Base-by-base conservation (phyloP, 352 stramenopile species). In the Phytopythium mirpurense region DNA sequence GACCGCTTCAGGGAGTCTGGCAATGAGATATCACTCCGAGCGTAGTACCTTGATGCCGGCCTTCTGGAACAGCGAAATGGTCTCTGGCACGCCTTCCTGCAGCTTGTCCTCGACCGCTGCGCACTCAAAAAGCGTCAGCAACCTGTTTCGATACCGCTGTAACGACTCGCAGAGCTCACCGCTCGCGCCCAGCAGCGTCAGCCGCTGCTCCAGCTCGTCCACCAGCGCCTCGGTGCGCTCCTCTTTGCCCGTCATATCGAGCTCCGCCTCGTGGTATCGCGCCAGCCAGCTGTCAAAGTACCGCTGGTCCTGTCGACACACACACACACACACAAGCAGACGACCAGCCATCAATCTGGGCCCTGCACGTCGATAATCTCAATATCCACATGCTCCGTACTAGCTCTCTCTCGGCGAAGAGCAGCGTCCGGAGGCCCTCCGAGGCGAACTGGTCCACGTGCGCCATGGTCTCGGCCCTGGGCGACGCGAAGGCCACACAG, bases 81-180 rank as follows among this genome's bases (percentile, higher is more conserved):
- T 97, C 82, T 88, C 88, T 11, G 96, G 93, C 2, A 99, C 97
- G 18, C 95, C 93, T 52, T 98, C 91, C 78, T 99, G 96, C 2
- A 99, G 61, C 61, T 96, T 97, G 61, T 99, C 96, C 82, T 99
- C 96, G 34, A 98, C 98, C 19, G 95, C 96, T 79, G n/a, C 4
- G 31, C 10, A n/a, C n/a, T n/a, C n/a, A n/a, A n/a, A n/a, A n/a
- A n/a, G n/a, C n/a, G n/a, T n/a, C 11, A 36, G n/a, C 12, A 26
- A 21, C 12, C 15, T n/a, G n/a, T n/a, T n/a, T n/a, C n/a, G n/a
- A n/a, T n/a, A 51, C 24, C n/a, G 36, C 36, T 15, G 23, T 26
- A 12, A 40, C 3, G n/a, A n/a, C n/a, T n/a, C n/a, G n/a, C 12
- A 15, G 27, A 15, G 65, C 70, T 18, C 62, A 88, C 77, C 79